phyloP scores from a whole-genome alignment of 1,139 yeast species.

The Pichia sp. region DNA sequence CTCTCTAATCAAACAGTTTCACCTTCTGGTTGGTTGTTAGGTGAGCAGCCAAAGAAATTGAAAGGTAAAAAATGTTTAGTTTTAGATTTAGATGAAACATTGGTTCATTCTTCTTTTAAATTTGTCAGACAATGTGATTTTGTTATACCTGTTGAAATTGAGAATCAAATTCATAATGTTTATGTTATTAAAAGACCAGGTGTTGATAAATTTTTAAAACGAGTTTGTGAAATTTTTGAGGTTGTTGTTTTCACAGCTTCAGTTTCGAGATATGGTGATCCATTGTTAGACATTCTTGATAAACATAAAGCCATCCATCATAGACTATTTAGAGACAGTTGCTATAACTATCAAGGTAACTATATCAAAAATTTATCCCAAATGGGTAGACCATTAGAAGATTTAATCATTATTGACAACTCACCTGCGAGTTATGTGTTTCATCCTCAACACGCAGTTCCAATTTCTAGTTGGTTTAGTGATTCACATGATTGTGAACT shows the following conservation, averaged over 20 bases:
- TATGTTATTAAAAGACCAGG: constrained; percentile 97
- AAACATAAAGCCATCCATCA: constrained; percentile 70
- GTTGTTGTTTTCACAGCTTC: constrained; percentile 97
- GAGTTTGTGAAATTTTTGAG: constrained; percentile 82
- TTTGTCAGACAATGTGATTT: constrained; percentile 89
- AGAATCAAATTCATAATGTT: constrained; percentile 85
- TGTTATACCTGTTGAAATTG: constrained; percentile 82
- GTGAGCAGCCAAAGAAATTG: constrained; percentile 37
- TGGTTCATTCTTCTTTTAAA: constrained; percentile 93
- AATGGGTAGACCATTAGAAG: constrained; percentile 84
- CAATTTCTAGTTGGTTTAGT: constrained; percentile 98
- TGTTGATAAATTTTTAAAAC: constrained; percentile 81
- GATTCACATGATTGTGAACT: constrained; percentile 96
- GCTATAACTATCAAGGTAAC: constrained; percentile 79
- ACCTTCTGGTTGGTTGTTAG: constrained; percentile 54
- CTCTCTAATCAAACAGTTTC: constrained; percentile 65
- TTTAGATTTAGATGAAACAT: constrained; percentile 89
- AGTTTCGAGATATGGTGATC: constrained; percentile 93
- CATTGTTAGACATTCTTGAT: constrained; percentile 83
- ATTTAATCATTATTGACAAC: constrained; percentile 85
- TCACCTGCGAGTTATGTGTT: constrained; percentile 95
- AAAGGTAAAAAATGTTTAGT: constrained; percentile 74
- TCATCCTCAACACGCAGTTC: constrained; percentile 97
- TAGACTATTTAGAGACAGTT: constrained; percentile 82
- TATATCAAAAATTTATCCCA: constrained; percentile 90